Conservation (phyloP, 306 rosid species). For the Spatholobus suberectus region DNA sequence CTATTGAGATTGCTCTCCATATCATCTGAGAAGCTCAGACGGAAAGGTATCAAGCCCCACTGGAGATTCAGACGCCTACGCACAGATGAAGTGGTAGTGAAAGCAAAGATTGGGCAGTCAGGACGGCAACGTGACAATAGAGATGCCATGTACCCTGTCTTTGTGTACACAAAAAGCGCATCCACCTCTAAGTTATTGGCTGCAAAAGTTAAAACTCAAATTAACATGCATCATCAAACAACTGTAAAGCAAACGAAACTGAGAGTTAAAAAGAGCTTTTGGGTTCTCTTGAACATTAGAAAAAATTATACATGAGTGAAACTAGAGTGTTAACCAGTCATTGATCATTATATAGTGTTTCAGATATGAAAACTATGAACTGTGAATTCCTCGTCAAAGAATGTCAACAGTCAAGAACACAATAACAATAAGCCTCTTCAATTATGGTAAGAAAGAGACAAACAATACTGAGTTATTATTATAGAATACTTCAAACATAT, state of each 20-base stretch:
- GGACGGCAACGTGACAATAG: constrained; percentile 95
- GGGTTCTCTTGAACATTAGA: constrained; percentile 8
- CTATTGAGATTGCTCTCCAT: constrained; percentile 97
- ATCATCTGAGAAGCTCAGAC: constrained; percentile 88
- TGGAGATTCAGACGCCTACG: constrained; percentile 94
- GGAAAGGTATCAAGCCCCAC: constrained; percentile 99
- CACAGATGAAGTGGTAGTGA: constrained; percentile 76
- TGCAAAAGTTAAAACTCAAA: constrained; percentile 54
- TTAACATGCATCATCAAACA: constrained; percentile 16
- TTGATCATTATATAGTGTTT: constrained; percentile 8
- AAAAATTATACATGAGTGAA: background rate
- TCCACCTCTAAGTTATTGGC: constrained; percentile 95
- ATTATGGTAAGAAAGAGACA: constrained; percentile 8
- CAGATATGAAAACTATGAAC: constrained; percentile 31
- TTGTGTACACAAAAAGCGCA: constrained; percentile 92
- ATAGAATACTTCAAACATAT: background rate
- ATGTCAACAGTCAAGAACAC: background rate
- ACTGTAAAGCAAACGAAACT: constrained; percentile 1
- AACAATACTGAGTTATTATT: background rate
- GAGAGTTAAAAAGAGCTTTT: background rate
- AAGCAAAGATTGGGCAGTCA: constrained; percentile 97
- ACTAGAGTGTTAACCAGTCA: constrained; percentile 17
- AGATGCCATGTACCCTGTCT: constrained; percentile 96
- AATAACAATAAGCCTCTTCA: background rate
- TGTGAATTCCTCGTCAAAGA: constrained; percentile 1